A percentile compares a stretch with the other conserved stretches of the same genome.
These are phyloP conservation scores for Uncinocarpus reesii DNA, from an alignment of 2,329 filamentous ascomycete species.

Conservation along the genomic window DNA sequence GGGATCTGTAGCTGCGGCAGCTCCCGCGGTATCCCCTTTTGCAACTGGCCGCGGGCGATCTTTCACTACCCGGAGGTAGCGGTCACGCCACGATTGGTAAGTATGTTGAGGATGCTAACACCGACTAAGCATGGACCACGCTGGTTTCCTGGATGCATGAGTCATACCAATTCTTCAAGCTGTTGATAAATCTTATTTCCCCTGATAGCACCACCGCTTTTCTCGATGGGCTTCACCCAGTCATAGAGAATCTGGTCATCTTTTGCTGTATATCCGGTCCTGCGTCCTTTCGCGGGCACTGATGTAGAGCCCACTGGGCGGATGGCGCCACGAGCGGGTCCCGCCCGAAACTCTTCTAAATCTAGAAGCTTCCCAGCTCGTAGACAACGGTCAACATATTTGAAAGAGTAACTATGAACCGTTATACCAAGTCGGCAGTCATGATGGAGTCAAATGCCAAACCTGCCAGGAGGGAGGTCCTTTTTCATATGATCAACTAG, in stretches of 20 bases:
- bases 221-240: slow-evolving; percentile 32
- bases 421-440: slow-evolving; percentile 11
- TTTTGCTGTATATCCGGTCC: slow-evolving; percentile 30
- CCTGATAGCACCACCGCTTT: slow-evolving; percentile 23
- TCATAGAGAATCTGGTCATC: slow-evolving; percentile 40
- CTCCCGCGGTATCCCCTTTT: slow-evolving; percentile 5
- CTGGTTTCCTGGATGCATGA: not conserved
- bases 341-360: slow-evolving; percentile 39
- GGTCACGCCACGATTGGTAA: slow-evolving; percentile 41
- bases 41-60: slow-evolving; percentile 29
- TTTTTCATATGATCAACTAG: slow-evolving; percentile 49
- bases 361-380: slow-evolving; percentile 40
- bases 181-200: slow-evolving; percentile 40
- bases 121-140: not conserved
- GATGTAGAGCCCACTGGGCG: slow-evolving; percentile 38
- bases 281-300: slow-evolving; percentile 27
- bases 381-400: slow-evolving; percentile 48
- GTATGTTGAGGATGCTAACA: slow-evolving; percentile 37
- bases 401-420: slow-evolving; percentile 43
- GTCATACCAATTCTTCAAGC: slow-evolving; percentile 31
- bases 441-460: slow-evolving; percentile 18
- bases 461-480: slow-evolving; percentile 42
- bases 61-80: slow-evolving; percentile 36
- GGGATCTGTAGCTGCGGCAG: not conserved
- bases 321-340: slow-evolving; percentile 34